Evolutionary conservation across 2,329 filamentous ascomycete genomes (phyloP).

Genomic region (Diplodia sapinea): DNA sequence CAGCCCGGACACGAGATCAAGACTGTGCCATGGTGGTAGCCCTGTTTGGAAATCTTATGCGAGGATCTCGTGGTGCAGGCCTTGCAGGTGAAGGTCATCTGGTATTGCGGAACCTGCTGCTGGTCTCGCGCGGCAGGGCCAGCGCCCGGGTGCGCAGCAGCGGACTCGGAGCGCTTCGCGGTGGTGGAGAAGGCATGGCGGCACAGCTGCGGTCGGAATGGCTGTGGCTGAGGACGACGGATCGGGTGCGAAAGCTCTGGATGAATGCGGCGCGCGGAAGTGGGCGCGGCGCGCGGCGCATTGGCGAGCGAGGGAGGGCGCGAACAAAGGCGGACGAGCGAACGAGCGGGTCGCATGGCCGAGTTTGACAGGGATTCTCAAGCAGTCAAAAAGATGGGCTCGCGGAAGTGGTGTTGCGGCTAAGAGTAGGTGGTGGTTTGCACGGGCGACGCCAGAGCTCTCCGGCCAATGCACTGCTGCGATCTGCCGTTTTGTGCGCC

Average conservation of each 20-base stretch:
- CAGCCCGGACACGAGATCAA: conserved; percentile 88
- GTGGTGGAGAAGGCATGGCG: conserved; percentile 37
- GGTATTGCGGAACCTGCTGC: conserved; percentile 59
- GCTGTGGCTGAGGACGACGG: conserved; percentile 28
- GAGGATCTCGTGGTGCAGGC: conserved; percentile 80
- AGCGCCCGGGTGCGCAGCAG: conserved; percentile 57
- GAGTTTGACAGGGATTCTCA: neutral
- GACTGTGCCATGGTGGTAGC: conserved; percentile 88
- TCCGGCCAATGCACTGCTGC: neutral
- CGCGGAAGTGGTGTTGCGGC: conserved; percentile 8
- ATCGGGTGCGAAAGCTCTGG: conserved; percentile 26
- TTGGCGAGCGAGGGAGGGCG: conserved; percentile 36
- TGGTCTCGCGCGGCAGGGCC: neutral
- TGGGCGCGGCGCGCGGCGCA: conserved; percentile 14
- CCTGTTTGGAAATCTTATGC: conserved; percentile 89
- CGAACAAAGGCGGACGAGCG: conserved; percentile 37
- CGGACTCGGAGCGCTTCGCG: conserved; percentile 45
- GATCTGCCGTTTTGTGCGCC: conserved; percentile 6
- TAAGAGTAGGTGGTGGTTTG: neutral
- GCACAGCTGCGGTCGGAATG: conserved; percentile 21
- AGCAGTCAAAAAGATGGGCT: neutral
- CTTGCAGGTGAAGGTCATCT: conserved; percentile 90
- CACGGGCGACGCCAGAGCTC: conserved; percentile 18
- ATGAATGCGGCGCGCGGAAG: conserved; percentile 30
- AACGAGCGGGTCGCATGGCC: conserved; percentile 39